Base-by-base conservation (phyloP, 1,284 basidiomycete species). In the Mycosarcoma mackinlayi region DNA sequence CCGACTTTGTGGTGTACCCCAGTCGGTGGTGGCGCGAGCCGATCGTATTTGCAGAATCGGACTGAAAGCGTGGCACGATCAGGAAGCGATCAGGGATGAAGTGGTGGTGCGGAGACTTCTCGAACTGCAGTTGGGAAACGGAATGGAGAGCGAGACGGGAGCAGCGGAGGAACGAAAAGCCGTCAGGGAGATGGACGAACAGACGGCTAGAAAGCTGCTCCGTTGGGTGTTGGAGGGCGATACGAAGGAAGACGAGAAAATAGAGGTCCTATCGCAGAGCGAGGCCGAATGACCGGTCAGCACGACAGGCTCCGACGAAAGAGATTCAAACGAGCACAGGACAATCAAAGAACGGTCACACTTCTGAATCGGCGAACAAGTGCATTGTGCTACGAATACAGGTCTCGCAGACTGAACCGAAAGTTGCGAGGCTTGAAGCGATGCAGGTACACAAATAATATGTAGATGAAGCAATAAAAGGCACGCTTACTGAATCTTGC, bases 1-100 rank as follows among this genome's bases (percentile, higher is more conserved):
- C 5, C 51, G 57, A 21, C 44, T 67, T 23, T 67, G 69, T 52
- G 69, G 69, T 7, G 69, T 72, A 1, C 69, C 69, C 25, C 48
- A 59, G 18, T 37, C 41, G 3, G 69, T 72, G 2, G 63, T 72
- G 3, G 49, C 63, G 25, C 54, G 63, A 11, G 69, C 69, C 6
- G 55, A 57, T 18, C 49, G 45, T 1, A 66, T 72, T 19, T 38
- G 42, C 23, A 16, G 52, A 1, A 34, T 53, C 7, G 63, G 63
- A 0, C 30, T 62, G n/a, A 31, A 44, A 9, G 48, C 48, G 6
- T 62, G 58, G 58, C 58, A 60, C 40, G 51, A 62, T 25, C n/a
- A 30, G 23, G 56, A 62, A n/a, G 59, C 58, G 23, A 6, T 23
- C 11, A 11, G 23, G 21, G 56, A 72, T 27, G 69, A 72, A 25